phyloP scores from a whole-genome alignment of 2,329 filamentous ascomycete genomes.

The Colletotrichum tofieldiae region DNA sequence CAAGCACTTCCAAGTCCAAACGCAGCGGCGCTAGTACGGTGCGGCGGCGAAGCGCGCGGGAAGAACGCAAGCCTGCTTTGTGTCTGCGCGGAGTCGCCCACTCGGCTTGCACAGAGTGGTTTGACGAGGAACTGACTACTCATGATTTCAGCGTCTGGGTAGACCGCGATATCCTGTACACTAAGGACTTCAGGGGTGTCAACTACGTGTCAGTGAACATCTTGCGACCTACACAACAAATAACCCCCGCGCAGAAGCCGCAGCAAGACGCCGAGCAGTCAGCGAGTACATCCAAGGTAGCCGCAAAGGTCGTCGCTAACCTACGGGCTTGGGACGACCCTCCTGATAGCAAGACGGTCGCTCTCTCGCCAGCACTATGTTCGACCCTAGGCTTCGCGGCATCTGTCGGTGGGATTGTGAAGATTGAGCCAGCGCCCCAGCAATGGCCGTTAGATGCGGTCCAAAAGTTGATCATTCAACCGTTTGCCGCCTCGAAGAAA shows the following conservation, averaged over 20 bases:
- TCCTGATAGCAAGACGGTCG: constrained; percentile 84
- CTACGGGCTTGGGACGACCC: constrained; percentile 88
- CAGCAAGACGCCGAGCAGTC: constrained; percentile 77
- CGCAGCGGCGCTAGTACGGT: constrained; percentile 81
- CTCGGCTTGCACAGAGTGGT: constrained; percentile 79
- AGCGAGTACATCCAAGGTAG: constrained; percentile 64
- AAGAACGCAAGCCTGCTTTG: constrained; percentile 77
- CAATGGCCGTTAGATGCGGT: constrained; percentile 78
- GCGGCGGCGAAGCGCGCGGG: constrained; percentile 69
- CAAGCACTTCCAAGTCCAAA: constrained; percentile 84
- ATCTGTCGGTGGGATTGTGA: constrained; percentile 88
- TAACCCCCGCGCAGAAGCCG: constrained; percentile 67
- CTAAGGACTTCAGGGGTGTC: constrained; percentile 81
- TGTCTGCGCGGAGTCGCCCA: constrained; percentile 88
- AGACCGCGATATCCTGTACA: constrained; percentile 81
- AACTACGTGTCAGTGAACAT: constrained; percentile 78
- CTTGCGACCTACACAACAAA: constrained; percentile 32
- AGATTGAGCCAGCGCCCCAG: constrained; percentile 85
- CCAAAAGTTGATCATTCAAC: constrained; percentile 81
- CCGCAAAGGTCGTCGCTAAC: constrained; percentile 81
- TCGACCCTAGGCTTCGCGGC: constrained; percentile 79
- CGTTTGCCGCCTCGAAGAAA: constrained; percentile 77
- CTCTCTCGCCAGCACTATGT: constrained; percentile 85
- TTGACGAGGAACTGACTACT: constrained; percentile 76
- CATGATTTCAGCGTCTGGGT: constrained; percentile 84